Base-by-base conservation (phyloP, 306 rosid species). In the Crataegus laevigata region DNA sequence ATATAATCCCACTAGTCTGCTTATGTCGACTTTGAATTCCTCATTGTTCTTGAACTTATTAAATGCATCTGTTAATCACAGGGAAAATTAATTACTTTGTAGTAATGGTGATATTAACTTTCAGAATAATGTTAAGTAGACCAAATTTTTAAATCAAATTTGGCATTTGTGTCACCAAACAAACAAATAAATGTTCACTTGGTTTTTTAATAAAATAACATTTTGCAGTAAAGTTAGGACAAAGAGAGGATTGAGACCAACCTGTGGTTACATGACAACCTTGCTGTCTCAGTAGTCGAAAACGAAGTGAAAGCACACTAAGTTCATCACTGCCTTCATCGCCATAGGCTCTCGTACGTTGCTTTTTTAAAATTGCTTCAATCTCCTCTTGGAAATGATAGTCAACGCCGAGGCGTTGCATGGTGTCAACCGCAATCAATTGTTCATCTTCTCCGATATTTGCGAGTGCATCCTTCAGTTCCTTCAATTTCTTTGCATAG, bases 391-490 rank as follows among this genome's bases (percentile, higher is more conserved):
- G 50, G 76, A 88, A 88, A 69, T 69, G 79, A 65, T 82, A 62
- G 30, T 78, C 92, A 18, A 88, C 66, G 19, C 84, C 82, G 1
- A 84, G 81, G 32, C 88, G 82, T 19, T 82, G 88, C 76, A 88
- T 43, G 6, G 82, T 82, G 73, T 88, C 88, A 76, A 86, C 58
- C 84, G 82, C 52, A 42, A 50, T 14, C 29, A 84, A 57, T 54
- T 79, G 57, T 34, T 59, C 68, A 43, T 76, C 74, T 69, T 68
- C 69, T 15, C 65, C 38, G 17, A 45, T 36, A 24, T 72, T 72
- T 36, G 9, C 18, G 11, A 72, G 55, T 15, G 38, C 21, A 36
- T 24, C 54, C 52, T 72, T 72, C 36, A 72, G 15, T 0, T 72
- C 54, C 11, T 4, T 57, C 54, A 57, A 21, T 17, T 34, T 57